These are phyloP conservation scores for Penicillium sp. DNA, from an alignment of 2,329 filamentous ascomycete species.

Conservation along the genomic window DNA sequence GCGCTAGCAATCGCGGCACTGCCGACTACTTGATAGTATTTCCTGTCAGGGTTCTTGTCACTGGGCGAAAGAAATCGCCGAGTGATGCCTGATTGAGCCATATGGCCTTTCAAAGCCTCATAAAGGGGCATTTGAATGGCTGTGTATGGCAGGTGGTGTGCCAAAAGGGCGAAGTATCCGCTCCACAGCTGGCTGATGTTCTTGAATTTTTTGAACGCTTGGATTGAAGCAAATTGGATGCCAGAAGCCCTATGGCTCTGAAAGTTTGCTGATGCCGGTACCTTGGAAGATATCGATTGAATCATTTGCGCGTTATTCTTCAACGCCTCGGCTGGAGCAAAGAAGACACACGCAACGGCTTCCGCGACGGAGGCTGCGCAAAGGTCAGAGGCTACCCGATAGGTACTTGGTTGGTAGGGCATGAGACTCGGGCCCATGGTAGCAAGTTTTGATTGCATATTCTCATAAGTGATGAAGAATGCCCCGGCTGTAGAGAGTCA, in stretches of 20 bases:
- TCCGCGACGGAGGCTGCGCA: neutral
- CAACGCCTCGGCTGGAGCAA: neutral
- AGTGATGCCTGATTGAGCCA: neutral
- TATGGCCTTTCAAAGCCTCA: neutral
- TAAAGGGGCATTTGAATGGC: neutral
- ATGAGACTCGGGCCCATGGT: neutral
- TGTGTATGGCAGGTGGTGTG: neutral
- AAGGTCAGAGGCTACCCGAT: neutral
- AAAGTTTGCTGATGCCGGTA: neutral
- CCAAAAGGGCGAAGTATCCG: neutral
- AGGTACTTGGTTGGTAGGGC: neutral
- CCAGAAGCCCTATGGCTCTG: neutral
- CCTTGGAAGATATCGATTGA: neutral
- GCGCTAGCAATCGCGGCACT: neutral
- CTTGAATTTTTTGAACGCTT: neutral
- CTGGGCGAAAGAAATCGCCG: neutral
- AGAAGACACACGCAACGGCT: neutral
- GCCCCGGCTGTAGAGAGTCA: neutral
- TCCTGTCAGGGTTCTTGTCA: neutral
- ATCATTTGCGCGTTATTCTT: neutral
- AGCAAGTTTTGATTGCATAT: neutral
- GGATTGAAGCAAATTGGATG: neutral
- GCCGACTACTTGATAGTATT: neutral
- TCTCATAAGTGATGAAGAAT: neutral
- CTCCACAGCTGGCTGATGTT: neutral